Evolutionary conservation across 148 eudicot species (phyloP).

Genomic region (Limonium bicolor): DNA sequence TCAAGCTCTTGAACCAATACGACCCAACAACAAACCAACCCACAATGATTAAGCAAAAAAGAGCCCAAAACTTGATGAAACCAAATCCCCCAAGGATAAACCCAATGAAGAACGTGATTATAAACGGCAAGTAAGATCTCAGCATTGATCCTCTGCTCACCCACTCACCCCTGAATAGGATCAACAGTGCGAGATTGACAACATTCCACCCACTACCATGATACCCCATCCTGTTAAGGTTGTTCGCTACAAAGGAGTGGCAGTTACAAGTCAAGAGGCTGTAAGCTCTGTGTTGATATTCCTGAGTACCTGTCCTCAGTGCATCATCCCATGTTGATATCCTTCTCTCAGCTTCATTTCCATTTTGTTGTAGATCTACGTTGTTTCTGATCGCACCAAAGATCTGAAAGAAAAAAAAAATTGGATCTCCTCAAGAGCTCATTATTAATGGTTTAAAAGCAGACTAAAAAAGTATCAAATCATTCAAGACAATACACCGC

Average conservation of each 20-base stretch:
- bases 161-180: constrained; percentile 68
- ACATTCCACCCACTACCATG: constrained; percentile 71
- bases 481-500: neutral
- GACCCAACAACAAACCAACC: constrained; percentile 90
- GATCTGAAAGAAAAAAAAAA: too few species aligned
- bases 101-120: constrained; percentile 35
- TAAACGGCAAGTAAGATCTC: constrained; percentile 44
- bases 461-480: neutral
- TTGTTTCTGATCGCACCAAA: constrained; percentile 11
- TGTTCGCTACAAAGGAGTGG: constrained; percentile 85
- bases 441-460: neutral
- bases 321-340: constrained; percentile 54
- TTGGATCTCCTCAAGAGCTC: too few species aligned
- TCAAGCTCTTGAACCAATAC: constrained; percentile 57
- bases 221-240: constrained; percentile 58
- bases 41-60: constrained; percentile 33
- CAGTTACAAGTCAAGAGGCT: constrained; percentile 86
- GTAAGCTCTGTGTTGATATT: constrained; percentile 74
- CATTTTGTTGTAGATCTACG: constrained; percentile 16
- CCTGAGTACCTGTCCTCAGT: constrained; percentile 52
- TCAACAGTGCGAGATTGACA: constrained; percentile 54
- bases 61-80: constrained; percentile 45
- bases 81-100: constrained; percentile 54
- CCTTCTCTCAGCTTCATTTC: constrained; percentile 17
- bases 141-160: constrained; percentile 38